Conservation (phyloP, 2,329 filamentous ascomycete species). For the Phoma herbarum region DNA sequence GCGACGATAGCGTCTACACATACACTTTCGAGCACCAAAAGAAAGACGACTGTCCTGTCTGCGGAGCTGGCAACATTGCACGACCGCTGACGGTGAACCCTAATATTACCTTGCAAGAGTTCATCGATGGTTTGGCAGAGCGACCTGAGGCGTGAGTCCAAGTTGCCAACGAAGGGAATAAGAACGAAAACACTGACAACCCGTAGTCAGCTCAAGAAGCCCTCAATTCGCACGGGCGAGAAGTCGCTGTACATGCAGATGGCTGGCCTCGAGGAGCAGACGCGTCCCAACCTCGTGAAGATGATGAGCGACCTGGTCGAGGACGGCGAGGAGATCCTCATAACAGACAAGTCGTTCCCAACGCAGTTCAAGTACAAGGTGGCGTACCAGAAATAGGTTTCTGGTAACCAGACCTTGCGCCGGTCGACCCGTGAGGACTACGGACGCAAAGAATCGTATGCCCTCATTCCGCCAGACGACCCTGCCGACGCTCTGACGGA, state of each 20-base stretch:
- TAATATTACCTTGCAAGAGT: constrained; percentile 77
- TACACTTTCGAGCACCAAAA: constrained; percentile 96
- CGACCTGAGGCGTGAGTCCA: constrained; percentile 73
- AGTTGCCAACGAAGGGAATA: too few species aligned
- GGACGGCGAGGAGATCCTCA: constrained; percentile 86
- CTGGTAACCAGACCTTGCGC: background rate
- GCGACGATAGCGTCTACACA: constrained; percentile 94
- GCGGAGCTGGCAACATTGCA: constrained; percentile 74
- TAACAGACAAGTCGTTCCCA: constrained; percentile 89
- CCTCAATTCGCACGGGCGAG: constrained; percentile 79
- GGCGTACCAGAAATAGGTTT: constrained; percentile 53
- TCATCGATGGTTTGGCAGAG: constrained; percentile 83
- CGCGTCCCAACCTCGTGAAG: constrained; percentile 80
- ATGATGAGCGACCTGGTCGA: constrained; percentile 79
- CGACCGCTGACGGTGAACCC: constrained; percentile 77
- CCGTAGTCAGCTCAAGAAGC: constrained; percentile 83
- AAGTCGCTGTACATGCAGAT: constrained; percentile 95
- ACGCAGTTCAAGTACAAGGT: constrained; percentile 72
- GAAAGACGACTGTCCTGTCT: constrained; percentile 95
- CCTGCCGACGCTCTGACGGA: background rate
- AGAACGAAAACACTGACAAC: constrained; percentile 23
- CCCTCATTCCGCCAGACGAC: background rate
- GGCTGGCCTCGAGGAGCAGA: constrained; percentile 82
- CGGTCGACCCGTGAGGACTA: background rate
- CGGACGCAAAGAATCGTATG: background rate